Evolutionary conservation across 495 filamentous ascomycete genomes (phyloP).

Genomic region (Aspergillus bridgeri): DNA sequence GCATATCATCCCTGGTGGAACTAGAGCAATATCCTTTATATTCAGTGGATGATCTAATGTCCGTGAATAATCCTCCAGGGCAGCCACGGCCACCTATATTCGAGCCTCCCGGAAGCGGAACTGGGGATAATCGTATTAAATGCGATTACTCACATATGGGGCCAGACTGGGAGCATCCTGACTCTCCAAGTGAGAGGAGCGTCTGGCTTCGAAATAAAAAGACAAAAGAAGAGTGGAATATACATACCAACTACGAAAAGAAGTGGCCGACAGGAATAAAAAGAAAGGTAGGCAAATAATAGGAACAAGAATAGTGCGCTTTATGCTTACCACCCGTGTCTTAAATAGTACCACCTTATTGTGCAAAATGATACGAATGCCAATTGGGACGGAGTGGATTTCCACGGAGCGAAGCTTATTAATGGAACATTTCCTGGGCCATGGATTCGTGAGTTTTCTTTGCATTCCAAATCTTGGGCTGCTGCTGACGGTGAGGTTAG

Average conservation of each 20-base stretch:
- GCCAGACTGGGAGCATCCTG: too few species aligned
- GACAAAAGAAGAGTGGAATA: background rate
- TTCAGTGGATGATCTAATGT: too few species aligned
- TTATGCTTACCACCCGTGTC: too few species aligned
- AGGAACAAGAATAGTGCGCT: background rate
- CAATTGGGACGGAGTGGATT: background rate
- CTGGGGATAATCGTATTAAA: too few species aligned
- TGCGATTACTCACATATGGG: background rate
- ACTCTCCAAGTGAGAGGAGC: background rate
- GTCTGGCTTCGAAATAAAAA: background rate
- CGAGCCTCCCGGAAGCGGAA: too few species aligned
- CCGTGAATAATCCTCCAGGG: too few species aligned
- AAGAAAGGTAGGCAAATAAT: background rate
- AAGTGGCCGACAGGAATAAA: background rate
- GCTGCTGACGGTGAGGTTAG: conserved; percentile 4
- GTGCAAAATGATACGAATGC: background rate
- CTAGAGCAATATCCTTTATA: too few species aligned
- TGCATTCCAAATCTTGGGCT: background rate
- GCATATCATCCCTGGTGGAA: too few species aligned
- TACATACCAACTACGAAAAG: background rate
- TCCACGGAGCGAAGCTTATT: conserved; percentile 43
- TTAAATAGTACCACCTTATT: background rate
- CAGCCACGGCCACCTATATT: too few species aligned
- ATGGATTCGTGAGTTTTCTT: conserved; percentile 39
- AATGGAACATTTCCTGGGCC: conserved; percentile 56